Evolutionary conservation across 257 asterid genomes (phyloP).

Genomic region (Paraleonurus japonicus): DNA sequence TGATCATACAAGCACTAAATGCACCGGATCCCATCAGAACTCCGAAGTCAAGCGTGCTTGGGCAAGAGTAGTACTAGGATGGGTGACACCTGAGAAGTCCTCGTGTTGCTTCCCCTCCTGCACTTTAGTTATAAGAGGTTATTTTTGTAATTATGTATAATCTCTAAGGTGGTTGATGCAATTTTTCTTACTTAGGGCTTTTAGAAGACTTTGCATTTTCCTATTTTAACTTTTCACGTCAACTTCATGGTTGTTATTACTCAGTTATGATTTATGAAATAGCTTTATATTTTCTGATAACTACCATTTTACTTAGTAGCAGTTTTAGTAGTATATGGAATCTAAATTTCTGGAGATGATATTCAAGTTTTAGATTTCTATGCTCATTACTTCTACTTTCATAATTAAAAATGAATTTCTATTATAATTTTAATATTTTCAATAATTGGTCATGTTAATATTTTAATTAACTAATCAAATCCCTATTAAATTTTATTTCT

Average conservation of each 20-base stretch:
- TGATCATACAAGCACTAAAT: no score
- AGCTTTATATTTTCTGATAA: neutral
- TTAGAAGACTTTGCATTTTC: neutral
- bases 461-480: neutral
- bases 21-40: no score
- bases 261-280: neutral
- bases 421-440: no score
- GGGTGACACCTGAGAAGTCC: no score
- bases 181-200: neutral
- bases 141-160: neutral
- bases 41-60: no score
- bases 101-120: no score
- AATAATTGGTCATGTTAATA: no score
- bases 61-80: no score
- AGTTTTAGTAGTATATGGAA: neutral
- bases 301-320: neutral
- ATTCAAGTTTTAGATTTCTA: neutral
- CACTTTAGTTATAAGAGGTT: neutral
- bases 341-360: neutral
- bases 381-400: neutral
- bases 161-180: neutral
- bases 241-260: neutral
- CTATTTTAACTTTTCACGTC: neutral
- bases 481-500: no score
- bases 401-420: neutral